A percentile compares a stretch with the other conserved stretches of the same genome.
phyloP scores from a whole-genome alignment of 2,329 filamentous ascomycete species.

The Pezicula carpinea region DNA sequence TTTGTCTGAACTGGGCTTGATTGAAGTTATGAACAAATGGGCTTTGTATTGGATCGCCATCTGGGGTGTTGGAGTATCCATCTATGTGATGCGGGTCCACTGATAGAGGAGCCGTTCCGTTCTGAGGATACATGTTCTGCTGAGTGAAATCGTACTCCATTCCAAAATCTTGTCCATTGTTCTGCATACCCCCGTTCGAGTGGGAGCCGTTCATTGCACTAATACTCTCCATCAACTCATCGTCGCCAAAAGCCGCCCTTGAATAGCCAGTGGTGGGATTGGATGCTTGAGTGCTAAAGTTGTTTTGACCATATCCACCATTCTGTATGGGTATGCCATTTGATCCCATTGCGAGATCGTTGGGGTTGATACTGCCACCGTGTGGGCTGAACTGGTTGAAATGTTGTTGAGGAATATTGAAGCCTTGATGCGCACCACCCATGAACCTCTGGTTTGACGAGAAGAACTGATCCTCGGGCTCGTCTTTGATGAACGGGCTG shows the following conservation, averaged over 20 bases:
- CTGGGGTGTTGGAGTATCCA: conserved; percentile 85
- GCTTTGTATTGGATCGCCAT: conserved; percentile 87
- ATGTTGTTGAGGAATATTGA: conserved; percentile 42
- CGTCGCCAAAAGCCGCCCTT: conserved; percentile 76
- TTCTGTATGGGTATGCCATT: conserved; percentile 45
- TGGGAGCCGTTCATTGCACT: conserved; percentile 36
- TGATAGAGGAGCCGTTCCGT: conserved; percentile 50
- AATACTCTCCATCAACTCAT: conserved; percentile 78
- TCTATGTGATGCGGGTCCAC: conserved; percentile 66
- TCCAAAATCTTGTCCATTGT: conserved; percentile 52
- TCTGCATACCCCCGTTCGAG: conserved; percentile 40
- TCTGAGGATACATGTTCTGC: conserved; percentile 51
- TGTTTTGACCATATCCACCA: conserved; percentile 47
- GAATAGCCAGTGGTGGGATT: conserved; percentile 68
- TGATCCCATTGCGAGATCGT: conserved; percentile 70
- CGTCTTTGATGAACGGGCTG: conserved; percentile 63
- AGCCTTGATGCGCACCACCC: conserved; percentile 24
- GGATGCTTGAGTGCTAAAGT: conserved; percentile 46
- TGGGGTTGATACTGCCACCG: conserved; percentile 70
- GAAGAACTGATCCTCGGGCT: conserved; percentile 59
- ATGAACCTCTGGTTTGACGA: conserved; percentile 27
- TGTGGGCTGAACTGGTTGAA: conserved; percentile 32
- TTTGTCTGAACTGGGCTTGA: conserved; percentile 69
- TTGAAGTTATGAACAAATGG: conserved; percentile 79
- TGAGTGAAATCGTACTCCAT: conserved; percentile 50